These are phyloP conservation scores for Scheffersomyces ergatensis DNA, from an alignment of 805 yeast genomes.

Conservation along the genomic window DNA sequence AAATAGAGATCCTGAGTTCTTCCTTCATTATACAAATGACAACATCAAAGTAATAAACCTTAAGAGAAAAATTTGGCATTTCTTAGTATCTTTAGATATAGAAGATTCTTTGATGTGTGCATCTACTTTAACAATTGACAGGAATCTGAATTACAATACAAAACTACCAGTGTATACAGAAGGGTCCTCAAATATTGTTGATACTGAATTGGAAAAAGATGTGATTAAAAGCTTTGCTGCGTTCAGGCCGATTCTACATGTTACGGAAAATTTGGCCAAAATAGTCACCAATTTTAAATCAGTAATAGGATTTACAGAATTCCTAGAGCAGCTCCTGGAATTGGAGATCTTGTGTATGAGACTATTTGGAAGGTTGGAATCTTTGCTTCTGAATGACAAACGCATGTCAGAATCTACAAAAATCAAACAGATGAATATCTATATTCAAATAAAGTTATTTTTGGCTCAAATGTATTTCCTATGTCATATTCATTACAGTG, in stretches of 20 bases:
- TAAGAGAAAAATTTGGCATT: slow-evolving; percentile 61
- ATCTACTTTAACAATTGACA: slow-evolving; percentile 36
- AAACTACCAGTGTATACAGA: slow-evolving; percentile 34
- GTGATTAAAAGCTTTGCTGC: not conserved
- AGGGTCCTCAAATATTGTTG: slow-evolving; percentile 7
- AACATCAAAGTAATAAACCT: slow-evolving; percentile 35
- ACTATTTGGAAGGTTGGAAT: not conserved
- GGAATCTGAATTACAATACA: slow-evolving; percentile 44
- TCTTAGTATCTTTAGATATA: slow-evolving; percentile 42
- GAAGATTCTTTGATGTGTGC: slow-evolving; percentile 46
- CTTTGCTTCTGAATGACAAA: not conserved
- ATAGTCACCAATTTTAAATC: not conserved
- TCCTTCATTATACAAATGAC: slow-evolving; percentile 9
- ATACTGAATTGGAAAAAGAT: slow-evolving; percentile 8
- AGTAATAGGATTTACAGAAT: not conserved
- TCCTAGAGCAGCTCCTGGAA: not conserved
- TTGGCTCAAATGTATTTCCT: slow-evolving; percentile 2
- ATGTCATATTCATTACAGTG: slow-evolving; percentile 1
- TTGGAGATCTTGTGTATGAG: not conserved
- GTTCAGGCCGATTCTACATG: not conserved
- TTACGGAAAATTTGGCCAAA: not conserved
- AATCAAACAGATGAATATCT: not conserved
- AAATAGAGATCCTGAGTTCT: slow-evolving; percentile 30
- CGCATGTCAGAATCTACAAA: not conserved
- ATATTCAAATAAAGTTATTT: slow-evolving; percentile 1